These are phyloP conservation scores for Cladosporium sp. DNA, from an alignment of 2,329 filamentous ascomycete genomes.

Conservation along the genomic window DNA sequence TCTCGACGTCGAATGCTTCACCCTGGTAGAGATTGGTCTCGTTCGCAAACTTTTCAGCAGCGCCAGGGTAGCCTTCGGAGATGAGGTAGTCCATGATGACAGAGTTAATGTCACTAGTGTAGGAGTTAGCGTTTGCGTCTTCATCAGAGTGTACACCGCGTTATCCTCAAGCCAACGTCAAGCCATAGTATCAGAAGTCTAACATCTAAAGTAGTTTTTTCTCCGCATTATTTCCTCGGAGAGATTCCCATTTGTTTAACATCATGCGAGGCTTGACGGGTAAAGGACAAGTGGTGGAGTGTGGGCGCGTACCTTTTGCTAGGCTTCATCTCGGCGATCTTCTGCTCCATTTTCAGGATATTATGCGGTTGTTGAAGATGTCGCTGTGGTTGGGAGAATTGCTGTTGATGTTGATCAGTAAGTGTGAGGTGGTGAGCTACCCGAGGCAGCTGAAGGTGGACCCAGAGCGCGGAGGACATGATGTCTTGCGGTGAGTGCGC, in stretches of 20 bases:
- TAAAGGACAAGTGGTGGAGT: slow-evolving; percentile 37
- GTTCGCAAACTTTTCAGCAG: slow-evolving; percentile 87
- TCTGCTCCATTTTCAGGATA: slow-evolving; percentile 35
- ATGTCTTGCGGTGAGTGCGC: background rate
- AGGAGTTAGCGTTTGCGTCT: slow-evolving; percentile 1
- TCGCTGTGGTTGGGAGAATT: slow-evolving; percentile 3
- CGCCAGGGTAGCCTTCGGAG: slow-evolving; percentile 89
- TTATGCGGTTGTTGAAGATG: slow-evolving; percentile 1
- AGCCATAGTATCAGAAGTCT: slow-evolving; percentile 20
- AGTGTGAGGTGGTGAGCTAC: background rate
- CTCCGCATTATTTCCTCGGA: slow-evolving; percentile 95
- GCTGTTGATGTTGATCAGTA: slow-evolving; percentile 7
- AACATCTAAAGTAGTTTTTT: slow-evolving; percentile 62
- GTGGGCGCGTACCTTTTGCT: slow-evolving; percentile 69
- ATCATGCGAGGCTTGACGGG: slow-evolving; percentile 65
- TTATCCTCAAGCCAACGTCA: slow-evolving; percentile 14
- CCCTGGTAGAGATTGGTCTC: slow-evolving; percentile 84
- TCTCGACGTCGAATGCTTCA: slow-evolving; percentile 62
- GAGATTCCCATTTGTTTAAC: slow-evolving; percentile 99
- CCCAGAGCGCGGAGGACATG: slow-evolving; percentile 8
- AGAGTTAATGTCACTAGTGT: slow-evolving; percentile 82
- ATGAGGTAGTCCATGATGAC: slow-evolving; percentile 96
- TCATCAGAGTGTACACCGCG: background rate
- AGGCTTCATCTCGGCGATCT: slow-evolving; percentile 79
- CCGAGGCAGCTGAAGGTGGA: slow-evolving; percentile 8